Evolutionary conservation across 2,329 filamentous ascomycete species (phyloP), one percentile per base, ranked within the genome.

Genomic region (Xylariaceae sp.): DNA sequence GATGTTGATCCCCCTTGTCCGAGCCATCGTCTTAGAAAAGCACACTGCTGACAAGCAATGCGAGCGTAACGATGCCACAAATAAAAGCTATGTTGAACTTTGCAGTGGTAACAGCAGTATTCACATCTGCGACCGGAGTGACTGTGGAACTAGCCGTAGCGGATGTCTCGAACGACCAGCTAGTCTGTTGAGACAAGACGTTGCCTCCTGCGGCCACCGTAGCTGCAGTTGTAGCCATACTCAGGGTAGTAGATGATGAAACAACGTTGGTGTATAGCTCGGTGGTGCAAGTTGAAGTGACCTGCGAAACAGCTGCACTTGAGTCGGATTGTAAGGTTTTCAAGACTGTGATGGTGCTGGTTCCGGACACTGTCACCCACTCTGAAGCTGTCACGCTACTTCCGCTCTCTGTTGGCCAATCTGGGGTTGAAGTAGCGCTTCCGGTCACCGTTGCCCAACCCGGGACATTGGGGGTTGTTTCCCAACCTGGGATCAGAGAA

Each of bases 261-360:
- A 64, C 51, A 42, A 63, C 49, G 39, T 64, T 56, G 2, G 58
- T 63, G 34, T 57, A 64, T 13, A 59, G 56, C 52, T 55, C 58
- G 23, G 62, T 64, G 13, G 61, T 64, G 45, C 62, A 64, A 18
- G 60, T 57, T 9, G 62, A 61, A 35, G 62, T 59, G 30, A 48
- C 7, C n/a, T 53, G 23, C 30, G 53, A 17, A 15, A 34, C 34
- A 49, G 51, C 34, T 15, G 15, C 45, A 2, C 44, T 45, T 9
- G 53, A 34, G 51, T 50, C 50, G 13, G 48, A 58, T 4, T 62
- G 51, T 17, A 57, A 45, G 51, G 59, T 35, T 11, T 56, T 58
- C 2, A 57, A 50, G 15, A 57, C 54, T 18, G 62, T 64, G 50
- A 62, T 47, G 39, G 47, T 64, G 51, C 57, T 30, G 23, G 23